These are phyloP conservation scores for Panellus pusillus DNA, from an alignment of 768 basidiomycete species.

Conservation along the genomic window DNA sequence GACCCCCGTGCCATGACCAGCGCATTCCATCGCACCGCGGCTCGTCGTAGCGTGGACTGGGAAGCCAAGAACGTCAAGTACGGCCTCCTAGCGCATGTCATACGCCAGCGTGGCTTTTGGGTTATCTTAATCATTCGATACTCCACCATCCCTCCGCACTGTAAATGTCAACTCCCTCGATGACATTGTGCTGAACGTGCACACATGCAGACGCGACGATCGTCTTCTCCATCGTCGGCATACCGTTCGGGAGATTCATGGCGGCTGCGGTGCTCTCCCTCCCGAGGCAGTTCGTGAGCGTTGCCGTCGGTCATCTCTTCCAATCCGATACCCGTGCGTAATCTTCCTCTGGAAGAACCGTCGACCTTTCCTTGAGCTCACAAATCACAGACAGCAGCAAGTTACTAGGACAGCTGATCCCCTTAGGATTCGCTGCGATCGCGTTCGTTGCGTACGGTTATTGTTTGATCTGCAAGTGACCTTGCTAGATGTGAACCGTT, in stretches of 20 bases:
- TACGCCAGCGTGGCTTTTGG: too few species aligned
- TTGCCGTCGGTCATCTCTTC: conserved; percentile 82
- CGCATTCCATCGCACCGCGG: too few species aligned
- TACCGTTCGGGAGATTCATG: conserved; percentile 73
- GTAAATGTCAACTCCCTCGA: too few species aligned
- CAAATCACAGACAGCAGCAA: conserved; percentile 30
- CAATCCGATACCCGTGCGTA: conserved; percentile 41
- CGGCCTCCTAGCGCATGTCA: too few species aligned
- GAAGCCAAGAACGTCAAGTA: too few species aligned
- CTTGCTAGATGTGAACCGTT: background rate
- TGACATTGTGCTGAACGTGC: too few species aligned
- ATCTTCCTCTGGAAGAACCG: conserved; percentile 34
- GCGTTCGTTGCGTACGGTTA: conserved; percentile 81
- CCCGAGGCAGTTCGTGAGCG: conserved; percentile 88
- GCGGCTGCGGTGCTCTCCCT: conserved; percentile 78
- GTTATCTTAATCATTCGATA: too few species aligned
- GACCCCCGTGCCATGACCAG: too few species aligned
- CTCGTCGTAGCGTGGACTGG: too few species aligned
- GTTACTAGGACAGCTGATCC: conserved; percentile 66
- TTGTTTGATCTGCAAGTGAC: conserved; percentile 48
- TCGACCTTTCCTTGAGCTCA: background rate
- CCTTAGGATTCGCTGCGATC: conserved; percentile 65
- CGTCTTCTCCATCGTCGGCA: conserved; percentile 86
- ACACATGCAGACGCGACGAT: conserved; percentile 70
- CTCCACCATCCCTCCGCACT: too few species aligned